Evolutionary conservation across 164 flowering plant species (phyloP).

Genomic region (Vitis rotundifolia): DNA sequence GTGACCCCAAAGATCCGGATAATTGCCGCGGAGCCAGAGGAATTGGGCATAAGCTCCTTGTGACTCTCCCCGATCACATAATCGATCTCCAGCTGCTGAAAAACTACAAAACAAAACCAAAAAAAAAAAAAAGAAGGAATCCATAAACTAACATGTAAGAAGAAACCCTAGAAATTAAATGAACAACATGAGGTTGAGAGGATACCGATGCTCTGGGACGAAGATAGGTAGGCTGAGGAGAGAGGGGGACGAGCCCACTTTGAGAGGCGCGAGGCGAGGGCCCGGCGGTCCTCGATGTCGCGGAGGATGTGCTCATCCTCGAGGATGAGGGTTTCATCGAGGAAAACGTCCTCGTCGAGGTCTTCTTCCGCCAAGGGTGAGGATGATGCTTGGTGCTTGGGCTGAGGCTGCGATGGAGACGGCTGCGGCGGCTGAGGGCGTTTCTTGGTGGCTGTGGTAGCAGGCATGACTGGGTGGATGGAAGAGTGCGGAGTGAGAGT

Average conservation of each 20-base stretch:
- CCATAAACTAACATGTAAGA: conserved; percentile 5
- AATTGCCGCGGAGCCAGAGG: conserved; percentile 80
- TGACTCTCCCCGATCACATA: conserved; percentile 82
- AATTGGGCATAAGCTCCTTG: conserved; percentile 54
- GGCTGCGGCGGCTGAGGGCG: conserved; percentile 23
- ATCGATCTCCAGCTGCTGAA: conserved; percentile 97
- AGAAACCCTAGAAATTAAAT: not conserved
- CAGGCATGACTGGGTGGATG: conserved; percentile 22
- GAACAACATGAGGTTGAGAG: too few relatives aligned
- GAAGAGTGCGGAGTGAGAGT: not conserved
- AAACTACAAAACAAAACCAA: conserved; percentile 43
- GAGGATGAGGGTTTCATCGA: conserved; percentile 74
- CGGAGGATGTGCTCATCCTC: conserved; percentile 62
- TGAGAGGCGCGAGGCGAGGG: conserved; percentile 51
- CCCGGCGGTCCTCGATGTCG: conserved; percentile 55
- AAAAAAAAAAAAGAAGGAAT: not conserved
- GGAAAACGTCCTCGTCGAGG: conserved; percentile 83
- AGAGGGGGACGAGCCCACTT: conserved; percentile 85
- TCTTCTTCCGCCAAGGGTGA: conserved; percentile 62
- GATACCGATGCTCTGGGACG: conserved; percentile 55
- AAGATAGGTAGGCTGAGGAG: conserved; percentile 44
- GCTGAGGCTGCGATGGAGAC: conserved; percentile 16
- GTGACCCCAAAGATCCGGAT: conserved; percentile 95
- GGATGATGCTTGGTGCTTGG: conserved; percentile 25
- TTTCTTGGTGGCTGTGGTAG: conserved; percentile 22